phyloP scores from a whole-genome alignment of 352 stramenopile species.

The Aphanomyces euteiches region DNA sequence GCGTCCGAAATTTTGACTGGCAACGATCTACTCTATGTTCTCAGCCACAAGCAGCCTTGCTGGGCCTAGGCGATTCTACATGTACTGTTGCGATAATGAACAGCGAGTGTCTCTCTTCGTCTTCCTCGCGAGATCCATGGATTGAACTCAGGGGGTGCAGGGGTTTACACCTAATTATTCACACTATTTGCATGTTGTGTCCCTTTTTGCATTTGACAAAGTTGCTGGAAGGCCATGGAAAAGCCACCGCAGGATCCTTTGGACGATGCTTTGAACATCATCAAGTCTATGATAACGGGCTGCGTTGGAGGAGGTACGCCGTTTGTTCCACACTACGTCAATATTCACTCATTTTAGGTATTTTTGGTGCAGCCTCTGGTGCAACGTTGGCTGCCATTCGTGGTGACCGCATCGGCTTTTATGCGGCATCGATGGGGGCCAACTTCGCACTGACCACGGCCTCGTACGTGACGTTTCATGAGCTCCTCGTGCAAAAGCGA shows the following conservation, averaged over 20 bases:
- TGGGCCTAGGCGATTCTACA: conserved; percentile 39
- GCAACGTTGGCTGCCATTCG: conserved; percentile 58
- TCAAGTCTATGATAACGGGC: conserved; percentile 14
- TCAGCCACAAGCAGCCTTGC: conserved; percentile 74
- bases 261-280: background rate
- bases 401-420: conserved; percentile 77
- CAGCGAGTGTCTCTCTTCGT: too few relatives aligned
- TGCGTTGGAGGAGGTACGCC: conserved; percentile 15
- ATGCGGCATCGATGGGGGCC: conserved; percentile 73
- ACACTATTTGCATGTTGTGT: too few relatives aligned
- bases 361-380: conserved; percentile 53
- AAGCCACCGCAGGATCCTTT: background rate
- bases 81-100: too few relatives aligned
- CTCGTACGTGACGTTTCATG: conserved; percentile 86
- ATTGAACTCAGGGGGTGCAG: too few relatives aligned
- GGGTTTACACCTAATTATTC: too few relatives aligned
- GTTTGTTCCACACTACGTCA: background rate
- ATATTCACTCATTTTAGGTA: conserved; percentile 34
- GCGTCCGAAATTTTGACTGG: conserved; percentile 65
- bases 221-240: too few relatives aligned
- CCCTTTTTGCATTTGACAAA: too few relatives aligned
- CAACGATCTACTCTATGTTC: conserved; percentile 79
- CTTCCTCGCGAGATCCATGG: too few relatives aligned
- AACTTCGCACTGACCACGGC: conserved; percentile 81
- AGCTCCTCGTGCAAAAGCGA: conserved; percentile 68